Base-by-base conservation (phyloP, 2,329 filamentous ascomycete genomes). In the Verticillium klebahnii region DNA sequence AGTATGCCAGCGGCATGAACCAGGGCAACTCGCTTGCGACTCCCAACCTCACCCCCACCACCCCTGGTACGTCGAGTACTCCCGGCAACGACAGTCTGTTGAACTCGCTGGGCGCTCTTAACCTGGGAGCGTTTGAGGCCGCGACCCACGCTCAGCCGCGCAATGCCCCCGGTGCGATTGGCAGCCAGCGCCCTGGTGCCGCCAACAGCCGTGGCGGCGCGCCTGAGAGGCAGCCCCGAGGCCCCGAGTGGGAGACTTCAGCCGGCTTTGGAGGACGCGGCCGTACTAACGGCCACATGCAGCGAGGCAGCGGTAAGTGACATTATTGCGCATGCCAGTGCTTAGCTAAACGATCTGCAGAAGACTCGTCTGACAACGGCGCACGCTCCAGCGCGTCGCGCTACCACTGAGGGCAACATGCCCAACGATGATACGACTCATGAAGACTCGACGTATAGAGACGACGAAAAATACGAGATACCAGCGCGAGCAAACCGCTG, bases 201-300 rank as follows among this genome's bases (percentile, higher is more conserved):
- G 82, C 78, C 62, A 77, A 78, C 31, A 73, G 69, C 61, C 75
- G 78, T 59, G 63, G 71, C 57, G 78, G 76, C 31, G 80, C 80
- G 11, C 85, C 85, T 3, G 86, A 89, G 67, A 79, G 86, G 62
- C 86, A 89, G 73, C 86, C 86, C n/a, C 80, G 85, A 31, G 85
- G 85, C 31, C 86, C 86, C 1, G 84, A 85, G 69, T 88, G 86
- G 85, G 85, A 86, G 70, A 77, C 75, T 55, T 77, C 74, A 34
- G 71, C 71, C 58, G 85, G 84, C 1, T 89, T 88, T 67, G 78
- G 74, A 40, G 75, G 76, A 23, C 83, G 86, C 62, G 75, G 74
- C 63, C 82, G 86, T 57, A 70, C 82, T 60, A 87, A 86, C 67
- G 86, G 86, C 25, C 86, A 89, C 70, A 81, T 82, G 72, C 82